Evolutionary conservation across 768 basidiomycete species (phyloP), one percentile per base, ranked within the genome.

Genomic region (Crepidotus variabilis): DNA sequence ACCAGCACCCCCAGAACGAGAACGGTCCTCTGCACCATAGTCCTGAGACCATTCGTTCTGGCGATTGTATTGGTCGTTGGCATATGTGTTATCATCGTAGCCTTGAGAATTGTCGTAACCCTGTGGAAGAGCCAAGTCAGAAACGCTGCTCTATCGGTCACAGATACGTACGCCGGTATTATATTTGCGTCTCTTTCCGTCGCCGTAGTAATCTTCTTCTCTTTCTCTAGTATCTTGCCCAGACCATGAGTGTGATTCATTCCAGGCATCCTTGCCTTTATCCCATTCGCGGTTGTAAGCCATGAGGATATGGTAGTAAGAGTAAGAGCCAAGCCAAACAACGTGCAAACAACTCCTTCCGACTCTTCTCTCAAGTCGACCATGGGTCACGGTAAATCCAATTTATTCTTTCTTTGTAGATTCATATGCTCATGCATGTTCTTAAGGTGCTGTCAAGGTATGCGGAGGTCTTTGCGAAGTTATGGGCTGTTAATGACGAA

Each of bases 241-340:
- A 55, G 70, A 69, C 77, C 80, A 82, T 32, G 68, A 63, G 62
- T 65, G 57, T n/a, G 69, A 63, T 47, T 86, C 81, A 57, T 71
- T 64, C 83, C 83, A 85, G 48, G 69, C 43, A 47, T 84, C 81
- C 71, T 91, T 92, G 51, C 89, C 90, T 70, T 80, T 81, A 74
- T 92, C 90, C 91, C 92, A 92, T 77, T 92, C 90, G 61, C 92
- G 85, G 72, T 88, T 88, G 72, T 87, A 83, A 50, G 87, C 78
- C 88, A 90, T 89, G 70, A 60, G 43, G 66, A 60, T 64, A 65
- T 62, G 61, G 58, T 49, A 69, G 67, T 55, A 63, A 64, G 68
- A 69, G 65, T 50, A 62, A 69, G 66, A 69, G 64, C 61, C 52
- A 61, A 61, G 53, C 63, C 60, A 75, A 76, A 74, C 72, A 75